These are phyloP conservation scores for Mycena galopus DNA, from an alignment of 768 basidiomycete genomes.

Conservation along the genomic window DNA sequence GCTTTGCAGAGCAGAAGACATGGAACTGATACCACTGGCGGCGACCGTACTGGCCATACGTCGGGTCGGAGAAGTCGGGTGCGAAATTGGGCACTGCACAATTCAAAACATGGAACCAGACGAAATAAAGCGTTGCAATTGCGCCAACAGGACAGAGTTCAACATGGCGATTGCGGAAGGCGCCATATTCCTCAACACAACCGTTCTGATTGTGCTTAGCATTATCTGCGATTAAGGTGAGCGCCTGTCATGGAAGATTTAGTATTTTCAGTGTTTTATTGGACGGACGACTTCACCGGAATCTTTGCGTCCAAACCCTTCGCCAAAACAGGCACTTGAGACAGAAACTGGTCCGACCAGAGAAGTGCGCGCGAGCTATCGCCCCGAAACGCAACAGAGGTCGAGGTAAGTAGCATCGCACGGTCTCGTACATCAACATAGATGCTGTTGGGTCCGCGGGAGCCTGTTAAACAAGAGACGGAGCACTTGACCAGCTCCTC, in stretches of 20 bases:
- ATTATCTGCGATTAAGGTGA: conserved; percentile 12
- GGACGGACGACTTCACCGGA: no score
- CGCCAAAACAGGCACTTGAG: conserved; percentile 36
- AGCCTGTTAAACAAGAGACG: not conserved
- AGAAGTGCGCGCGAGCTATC: conserved; percentile 42
- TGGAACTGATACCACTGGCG: conserved; percentile 42
- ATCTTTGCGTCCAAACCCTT: conserved; percentile 32
- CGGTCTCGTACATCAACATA: conserved; percentile 40
- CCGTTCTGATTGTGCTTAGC: conserved; percentile 25
- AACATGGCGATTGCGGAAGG: conserved; percentile 40
- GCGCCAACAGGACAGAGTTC: conserved; percentile 43
- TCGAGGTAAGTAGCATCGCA: conserved; percentile 46
- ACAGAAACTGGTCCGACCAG: conserved; percentile 42
- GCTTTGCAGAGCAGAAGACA: not conserved
- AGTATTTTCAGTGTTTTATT: no score
- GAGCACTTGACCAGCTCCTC: conserved; percentile 1
- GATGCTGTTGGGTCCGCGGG: not conserved
- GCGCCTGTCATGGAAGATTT: no score
- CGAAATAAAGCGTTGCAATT: not conserved
- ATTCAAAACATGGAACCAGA: conserved; percentile 41
- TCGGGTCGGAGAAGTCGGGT: conserved; percentile 11
- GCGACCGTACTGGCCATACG: conserved; percentile 40
- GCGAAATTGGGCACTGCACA: conserved; percentile 28
- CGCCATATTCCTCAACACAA: conserved; percentile 42
- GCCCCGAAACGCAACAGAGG: conserved; percentile 46